Base-by-base conservation (phyloP, 768 basidiomycete species). In the Russula sp. region DNA sequence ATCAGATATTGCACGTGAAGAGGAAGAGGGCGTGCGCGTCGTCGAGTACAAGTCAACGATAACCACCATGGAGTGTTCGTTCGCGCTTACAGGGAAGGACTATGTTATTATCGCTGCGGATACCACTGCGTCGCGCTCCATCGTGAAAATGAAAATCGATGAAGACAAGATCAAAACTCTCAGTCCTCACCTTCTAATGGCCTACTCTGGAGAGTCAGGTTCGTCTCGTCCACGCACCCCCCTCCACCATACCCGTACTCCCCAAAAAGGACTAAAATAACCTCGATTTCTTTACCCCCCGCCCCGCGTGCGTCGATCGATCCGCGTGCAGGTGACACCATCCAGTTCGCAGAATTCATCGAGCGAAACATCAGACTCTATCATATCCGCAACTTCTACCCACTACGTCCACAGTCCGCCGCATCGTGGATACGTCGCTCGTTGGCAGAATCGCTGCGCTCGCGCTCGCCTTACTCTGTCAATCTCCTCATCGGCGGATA, bases 61-160 rank as follows among this genome's bases (percentile, higher is more conserved):
- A 63, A 42, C 42, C 38, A 66, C 49, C 62, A 95, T 97, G 93
- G 94, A 97, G 73, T 90, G 86, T 58, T 92, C 92, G 20, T 94
- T 98, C 74, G 94, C 89, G 42, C 73, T 98, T 60, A 90, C 85
- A 46, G 95, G 95, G 56, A 96, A 97, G 74, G 95, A 87, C 71
- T 99, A 93, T 77, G 89, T 93, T 61, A 84, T 99, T 67, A 78
- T 99, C 70, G 94, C 95, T 2, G 87, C 94, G 11, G 96, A 98
- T 76, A 93, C 89, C 9, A 91, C 87, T 16, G 86, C 94, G 9
- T 86, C 89, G 4, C 83, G 92, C 69, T 97, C 94, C 36, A 92
- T 99, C 76, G 88, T 98, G 73, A 96, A 94, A 79, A 97, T 98
- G 94, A 97, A 98, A 80, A 74, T 82, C 42, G 94, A 97, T 76